Conservation (phyloP, 495 filamentous ascomycete genomes). For the Neurospora tetraspora region DNA sequence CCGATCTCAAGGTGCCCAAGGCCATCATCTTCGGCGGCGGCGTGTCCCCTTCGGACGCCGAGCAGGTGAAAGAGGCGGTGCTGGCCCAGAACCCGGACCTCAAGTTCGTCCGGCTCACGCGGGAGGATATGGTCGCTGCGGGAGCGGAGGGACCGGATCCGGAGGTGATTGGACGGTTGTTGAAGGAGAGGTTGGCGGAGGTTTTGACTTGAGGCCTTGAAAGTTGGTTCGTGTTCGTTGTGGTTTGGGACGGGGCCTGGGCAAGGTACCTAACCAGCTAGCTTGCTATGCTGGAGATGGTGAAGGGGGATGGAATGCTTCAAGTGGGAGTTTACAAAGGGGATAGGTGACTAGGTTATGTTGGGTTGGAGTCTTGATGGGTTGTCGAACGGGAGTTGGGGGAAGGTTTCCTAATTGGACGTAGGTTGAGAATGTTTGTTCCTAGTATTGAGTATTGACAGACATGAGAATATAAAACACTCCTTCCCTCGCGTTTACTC, state of each 20-base stretch:
- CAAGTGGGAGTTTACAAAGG: background rate
- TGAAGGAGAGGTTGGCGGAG: conserved; percentile 14
- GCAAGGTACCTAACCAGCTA: background rate
- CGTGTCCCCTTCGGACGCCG: conserved; percentile 12
- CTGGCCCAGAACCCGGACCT: conserved; percentile 4
- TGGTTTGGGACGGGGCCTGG: background rate
- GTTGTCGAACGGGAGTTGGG: background rate
- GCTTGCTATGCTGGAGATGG: background rate
- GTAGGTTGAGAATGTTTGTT: background rate
- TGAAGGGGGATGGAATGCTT: background rate
- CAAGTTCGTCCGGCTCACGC: conserved; percentile 11
- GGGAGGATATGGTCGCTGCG: conserved; percentile 12
- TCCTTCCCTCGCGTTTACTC: background rate
- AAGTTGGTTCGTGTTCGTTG: background rate
- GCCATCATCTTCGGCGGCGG: conserved; percentile 22
- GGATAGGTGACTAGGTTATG: background rate
- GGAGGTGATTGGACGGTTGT: conserved; percentile 10
- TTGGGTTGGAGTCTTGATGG: background rate
- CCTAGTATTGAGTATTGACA: background rate
- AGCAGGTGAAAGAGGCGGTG: conserved; percentile 9
- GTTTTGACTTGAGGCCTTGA: background rate
- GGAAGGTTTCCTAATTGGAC: background rate
- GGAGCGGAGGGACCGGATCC: conserved; percentile 14
- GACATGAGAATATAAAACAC: background rate
- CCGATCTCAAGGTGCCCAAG: conserved; percentile 12